Percentiles rank a stretch among this genome's conserved stretches.
Conservation (phyloP, 768 basidiomycete species). For the Atractiella rhizophila region DNA sequence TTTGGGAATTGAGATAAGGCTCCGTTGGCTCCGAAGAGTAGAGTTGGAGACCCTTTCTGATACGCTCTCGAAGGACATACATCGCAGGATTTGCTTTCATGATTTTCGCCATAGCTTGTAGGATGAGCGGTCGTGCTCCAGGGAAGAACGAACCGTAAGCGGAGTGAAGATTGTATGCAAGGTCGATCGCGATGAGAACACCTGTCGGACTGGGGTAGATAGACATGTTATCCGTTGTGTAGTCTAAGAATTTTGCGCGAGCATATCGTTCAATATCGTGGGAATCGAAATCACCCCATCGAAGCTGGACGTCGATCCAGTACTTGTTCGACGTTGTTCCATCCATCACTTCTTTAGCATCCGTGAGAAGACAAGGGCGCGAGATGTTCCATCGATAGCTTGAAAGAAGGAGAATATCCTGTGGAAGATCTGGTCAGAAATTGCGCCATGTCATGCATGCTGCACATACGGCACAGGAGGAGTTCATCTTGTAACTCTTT, state of each 20-base stretch:
- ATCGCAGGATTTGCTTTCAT: constrained; percentile 99
- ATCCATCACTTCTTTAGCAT: constrained; percentile 85
- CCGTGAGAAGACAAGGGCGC: constrained; percentile 78
- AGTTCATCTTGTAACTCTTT: constrained; percentile 99
- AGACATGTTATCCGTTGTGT: constrained; percentile 30
- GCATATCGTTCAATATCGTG: constrained; percentile 98
- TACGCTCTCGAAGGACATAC: constrained; percentile 92
- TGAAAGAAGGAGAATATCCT: constrained; percentile 92
- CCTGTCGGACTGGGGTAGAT: constrained; percentile 98
- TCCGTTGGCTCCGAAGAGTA: constrained; percentile 99
- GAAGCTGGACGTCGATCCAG: constrained; percentile 47
- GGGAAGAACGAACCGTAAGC: constrained; percentile 99
- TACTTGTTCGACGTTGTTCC: constrained; percentile 97
- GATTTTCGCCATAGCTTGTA: constrained; percentile 97
- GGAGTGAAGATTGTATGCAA: constrained; percentile 95
- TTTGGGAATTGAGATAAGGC: constrained; percentile 91
- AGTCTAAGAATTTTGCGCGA: constrained; percentile 95
- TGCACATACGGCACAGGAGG: constrained; percentile 94
- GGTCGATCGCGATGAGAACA: constrained; percentile 94
- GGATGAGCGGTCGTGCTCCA: constrained; percentile 87
- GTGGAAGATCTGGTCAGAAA: too few species aligned
- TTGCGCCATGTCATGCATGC: too few species aligned
- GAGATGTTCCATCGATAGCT: constrained; percentile 78
- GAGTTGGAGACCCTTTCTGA: constrained; percentile 87
- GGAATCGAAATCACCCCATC: constrained; percentile 96